phyloP scores from a whole-genome alignment of 208 protist genomes.

The Leishmania mexicana region DNA sequence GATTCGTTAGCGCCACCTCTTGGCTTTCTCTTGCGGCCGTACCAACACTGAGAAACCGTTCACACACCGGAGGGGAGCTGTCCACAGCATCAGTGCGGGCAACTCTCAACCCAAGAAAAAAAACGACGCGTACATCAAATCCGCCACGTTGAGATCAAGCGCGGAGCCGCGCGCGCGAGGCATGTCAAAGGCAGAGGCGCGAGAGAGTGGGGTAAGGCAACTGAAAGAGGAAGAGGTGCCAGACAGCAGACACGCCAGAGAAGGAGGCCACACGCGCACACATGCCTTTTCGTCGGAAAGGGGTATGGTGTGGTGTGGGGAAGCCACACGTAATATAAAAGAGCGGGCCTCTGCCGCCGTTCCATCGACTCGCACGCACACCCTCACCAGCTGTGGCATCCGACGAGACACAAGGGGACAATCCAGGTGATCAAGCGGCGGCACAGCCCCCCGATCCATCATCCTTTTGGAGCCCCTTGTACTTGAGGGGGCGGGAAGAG shows the following conservation, averaged over 20 bases:
- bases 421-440: not conserved
- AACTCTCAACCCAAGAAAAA: not conserved
- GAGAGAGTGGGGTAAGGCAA: not conserved
- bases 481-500: not conserved
- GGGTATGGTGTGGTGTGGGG: not conserved
- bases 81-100: not conserved
- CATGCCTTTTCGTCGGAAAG: not conserved
- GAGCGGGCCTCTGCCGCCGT: not conserved
- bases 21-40: not conserved
- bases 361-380: not conserved
- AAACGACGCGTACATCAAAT: not conserved
- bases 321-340: not conserved
- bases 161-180: not conserved
- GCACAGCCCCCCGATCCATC: not conserved
- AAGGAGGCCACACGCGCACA: not conserved
- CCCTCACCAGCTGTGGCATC: not conserved
- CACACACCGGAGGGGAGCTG: not conserved
- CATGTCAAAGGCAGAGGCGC: not conserved
- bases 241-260: not conserved
- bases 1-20: not conserved
- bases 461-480: not conserved
- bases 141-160: not conserved
- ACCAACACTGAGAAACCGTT: not conserved
- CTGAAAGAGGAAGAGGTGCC: not conserved
- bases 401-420: not conserved